Evolutionary conservation across 1,139 yeast genomes (phyloP), one percentile per base, ranked within the genome.

Genomic region (Pichia sp.): DNA sequence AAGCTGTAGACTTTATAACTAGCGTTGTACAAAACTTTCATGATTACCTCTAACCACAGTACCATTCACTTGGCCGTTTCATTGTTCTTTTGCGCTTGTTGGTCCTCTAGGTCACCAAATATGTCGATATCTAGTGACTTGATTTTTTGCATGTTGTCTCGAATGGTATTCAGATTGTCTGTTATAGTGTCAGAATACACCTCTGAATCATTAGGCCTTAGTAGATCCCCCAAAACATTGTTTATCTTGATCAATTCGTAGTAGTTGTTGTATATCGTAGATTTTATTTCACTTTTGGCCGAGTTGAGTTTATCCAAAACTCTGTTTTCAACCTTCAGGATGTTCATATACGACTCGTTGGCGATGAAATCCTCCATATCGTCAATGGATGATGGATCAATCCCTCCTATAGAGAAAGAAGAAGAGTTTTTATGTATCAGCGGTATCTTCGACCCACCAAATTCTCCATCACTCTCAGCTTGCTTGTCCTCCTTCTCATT

Each of bases 221-320:
- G 29, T 4, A 56, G 42, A 19, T 54, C 54, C 19, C 52, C 68
- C 47, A 76, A 59, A 26, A 76, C 72, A 45, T 74, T 75, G 57
- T 76, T 76, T 44, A 78, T 72, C 57, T 75, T 75, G 56, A 77
- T 76, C 54, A 78, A 64, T 56, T 78, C 82, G 62, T 76, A 77
- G 66, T 78, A 78, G 59, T 78, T 77, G 63, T 78, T 79, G 61
- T 78, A 78, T 10, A 78, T 76, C 49, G 78, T 77, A 44, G 78
- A 76, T 57, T 78, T 77, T 49, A 77, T 76, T 40, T 76, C 74
- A 34, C 77, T 73, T 55, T 75, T 76, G 48, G 76, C 75, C 26
- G 74, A 68, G 31, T 75, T 74, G 56, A 77, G 72, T 54, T 72
- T 71, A 8, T 75, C 70, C 23, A 74, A 68, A 7, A 78, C 69